These are phyloP conservation scores for Annulohypoxylon stygium DNA, from an alignment of 495 filamentous ascomycete genomes.

Conservation along the genomic window DNA sequence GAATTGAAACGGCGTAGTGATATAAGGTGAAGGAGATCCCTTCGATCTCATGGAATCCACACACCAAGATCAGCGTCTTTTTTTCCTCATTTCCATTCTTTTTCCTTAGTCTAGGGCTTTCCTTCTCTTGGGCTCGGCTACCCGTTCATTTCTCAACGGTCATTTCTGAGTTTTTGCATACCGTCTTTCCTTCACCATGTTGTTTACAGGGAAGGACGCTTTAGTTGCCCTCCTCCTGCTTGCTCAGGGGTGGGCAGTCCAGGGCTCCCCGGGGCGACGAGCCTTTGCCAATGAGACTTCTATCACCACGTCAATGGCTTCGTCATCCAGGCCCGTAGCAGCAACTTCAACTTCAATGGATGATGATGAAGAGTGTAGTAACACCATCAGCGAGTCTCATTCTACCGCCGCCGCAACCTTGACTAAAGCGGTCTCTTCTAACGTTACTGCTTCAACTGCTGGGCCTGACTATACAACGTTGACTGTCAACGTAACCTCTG, in stretches of 20 bases:
- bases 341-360: not conserved
- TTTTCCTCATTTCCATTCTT: slow-evolving; percentile 31
- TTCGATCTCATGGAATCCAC: not conserved
- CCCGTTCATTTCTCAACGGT: slow-evolving; percentile 28
- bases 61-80: slow-evolving; percentile 18
- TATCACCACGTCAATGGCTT: not conserved
- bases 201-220: slow-evolving; percentile 33
- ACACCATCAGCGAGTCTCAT: slow-evolving; percentile 3
- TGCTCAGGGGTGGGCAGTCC: slow-evolving; percentile 13
- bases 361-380: not conserved
- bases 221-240: slow-evolving; percentile 30
- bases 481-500: slow-evolving; percentile 43
- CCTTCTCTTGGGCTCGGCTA: slow-evolving; percentile 32
- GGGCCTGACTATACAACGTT: slow-evolving; percentile 38
- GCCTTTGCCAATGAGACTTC: not conserved
- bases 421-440: slow-evolving; percentile 19
- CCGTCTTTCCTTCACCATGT: slow-evolving; percentile 31
- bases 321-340: not conserved
- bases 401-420: slow-evolving; percentile 1
- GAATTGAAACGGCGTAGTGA: slow-evolving; percentile 4
- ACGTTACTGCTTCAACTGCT: slow-evolving; percentile 23
- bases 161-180: slow-evolving; percentile 18
- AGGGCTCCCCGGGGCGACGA: slow-evolving; percentile 10
- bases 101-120: slow-evolving; percentile 25
- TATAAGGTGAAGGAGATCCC: slow-evolving; percentile 23